Evolutionary conservation across 2,329 filamentous ascomycete genomes (phyloP), one percentile per base, ranked within the genome.

Genomic region (Cryphonectria nitschkei): DNA sequence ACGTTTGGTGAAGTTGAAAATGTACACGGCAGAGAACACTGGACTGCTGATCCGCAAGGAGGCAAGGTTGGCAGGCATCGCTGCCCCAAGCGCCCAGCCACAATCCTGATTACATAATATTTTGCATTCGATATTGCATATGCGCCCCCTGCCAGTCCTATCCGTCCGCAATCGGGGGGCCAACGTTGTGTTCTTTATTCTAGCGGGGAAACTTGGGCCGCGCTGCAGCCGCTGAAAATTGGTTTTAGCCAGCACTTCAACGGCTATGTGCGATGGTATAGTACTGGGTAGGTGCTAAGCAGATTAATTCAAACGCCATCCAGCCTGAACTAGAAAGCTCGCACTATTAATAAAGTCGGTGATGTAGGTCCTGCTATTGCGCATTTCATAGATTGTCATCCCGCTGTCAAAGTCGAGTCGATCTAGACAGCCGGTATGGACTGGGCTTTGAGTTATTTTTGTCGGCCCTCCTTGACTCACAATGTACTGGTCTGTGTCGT

Each of bases 401-500:
- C 54, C 5, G 2, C 54, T 56, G 26, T 29, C n/a, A 29, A 29
- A 11, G 3, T 16, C 0, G 9, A 54, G 50, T 9, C n/a, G 50
- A 9, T 22, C 50, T 2, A 26, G 43, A 50, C 43, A 50, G 50
- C 50, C 52, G 26, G 26, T 29, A 32, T 16, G 14, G 26, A 58
- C 3, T 58, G 54, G 29, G 7, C 32, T 32, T 6, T 58, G 54
- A 58, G 54, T 32, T 58, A 32, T 58, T 58, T 58, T 58, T 58
- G 54, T 58, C 46, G 46, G 46, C 22, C 54, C 6, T 58, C 54
- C 34, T 32, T 58, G 52, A 56, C 52, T 56, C 52, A 56, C 52
- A 29, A 29, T 56, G 19, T 22, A 22, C 26, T 29, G 50, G 50
- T 54, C 50, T 54, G 50, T 54, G 11, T 3, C 50, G n/a, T 54